A percentile compares a stretch with the other conserved stretches of the same genome.
These are phyloP conservation scores for Staphylotrichum tortipilum DNA, from an alignment of 495 filamentous ascomycete genomes.

Conservation along the genomic window DNA sequence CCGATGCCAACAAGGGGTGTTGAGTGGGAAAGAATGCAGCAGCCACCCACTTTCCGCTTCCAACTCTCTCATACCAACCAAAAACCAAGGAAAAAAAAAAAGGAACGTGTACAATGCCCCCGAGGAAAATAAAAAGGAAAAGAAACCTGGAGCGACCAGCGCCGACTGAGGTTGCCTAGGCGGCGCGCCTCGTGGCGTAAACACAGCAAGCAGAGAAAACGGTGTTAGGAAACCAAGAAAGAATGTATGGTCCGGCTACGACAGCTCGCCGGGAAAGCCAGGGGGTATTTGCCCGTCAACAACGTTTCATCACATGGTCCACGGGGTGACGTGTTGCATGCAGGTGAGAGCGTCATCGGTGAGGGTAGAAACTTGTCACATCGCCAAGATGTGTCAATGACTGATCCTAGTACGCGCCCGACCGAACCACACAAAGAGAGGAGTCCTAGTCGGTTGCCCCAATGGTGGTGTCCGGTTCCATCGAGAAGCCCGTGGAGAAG, in stretches of 20 bases:
- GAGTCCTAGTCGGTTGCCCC: constrained; percentile 38
- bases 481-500: constrained; percentile 36
- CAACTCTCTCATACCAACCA: background rate
- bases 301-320: no score
- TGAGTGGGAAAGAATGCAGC: constrained; percentile 6
- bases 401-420: no score
- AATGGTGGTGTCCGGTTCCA: constrained; percentile 42
- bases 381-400: no score
- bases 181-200: background rate
- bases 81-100: background rate
- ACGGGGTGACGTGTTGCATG: no score
- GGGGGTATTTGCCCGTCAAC: no score
- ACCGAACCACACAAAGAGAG: no score
- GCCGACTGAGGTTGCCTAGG: background rate
- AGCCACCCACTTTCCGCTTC: background rate
- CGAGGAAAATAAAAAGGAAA: no score
- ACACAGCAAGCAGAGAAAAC: background rate
- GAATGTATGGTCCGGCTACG: background rate
- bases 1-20: constrained; percentile 2
- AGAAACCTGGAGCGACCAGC: background rate
- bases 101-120: constrained; percentile 4
- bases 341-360: no score
- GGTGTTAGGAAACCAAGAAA: background rate
- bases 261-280: background rate
- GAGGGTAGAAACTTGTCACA: no score